These are phyloP conservation scores for Penicillium robsamsonii DNA, from an alignment of 495 filamentous ascomycete species.

Conservation along the genomic window DNA sequence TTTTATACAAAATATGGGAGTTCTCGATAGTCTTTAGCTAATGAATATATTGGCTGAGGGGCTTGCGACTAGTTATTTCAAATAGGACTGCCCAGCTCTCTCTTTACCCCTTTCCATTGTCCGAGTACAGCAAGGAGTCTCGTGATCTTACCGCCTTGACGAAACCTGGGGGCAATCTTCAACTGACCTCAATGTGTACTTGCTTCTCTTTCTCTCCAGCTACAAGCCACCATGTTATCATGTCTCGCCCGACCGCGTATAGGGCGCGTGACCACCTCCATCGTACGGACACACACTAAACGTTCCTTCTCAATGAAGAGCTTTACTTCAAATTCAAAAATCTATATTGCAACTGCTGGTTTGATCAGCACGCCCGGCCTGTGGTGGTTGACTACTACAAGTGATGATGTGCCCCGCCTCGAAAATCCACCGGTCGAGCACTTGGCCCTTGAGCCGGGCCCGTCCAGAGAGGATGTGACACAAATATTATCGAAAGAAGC, in stretches of 20 bases:
- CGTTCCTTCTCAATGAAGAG: slow-evolving; percentile 16
- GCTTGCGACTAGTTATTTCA: background rate
- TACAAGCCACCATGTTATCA: slow-evolving; percentile 2
- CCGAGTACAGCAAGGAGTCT: background rate
- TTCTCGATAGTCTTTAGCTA: background rate
- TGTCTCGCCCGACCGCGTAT: slow-evolving; percentile 14
- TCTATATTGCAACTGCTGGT: slow-evolving; percentile 13
- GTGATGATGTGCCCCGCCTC: slow-evolving; percentile 24
- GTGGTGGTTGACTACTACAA: slow-evolving; percentile 23
- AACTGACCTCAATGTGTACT: background rate
- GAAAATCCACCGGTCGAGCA: slow-evolving; percentile 16
- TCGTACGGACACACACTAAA: slow-evolving; percentile 1
- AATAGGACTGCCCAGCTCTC: background rate
- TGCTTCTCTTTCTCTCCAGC: background rate
- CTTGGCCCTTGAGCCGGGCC: slow-evolving; percentile 13
- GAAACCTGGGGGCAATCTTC: background rate
- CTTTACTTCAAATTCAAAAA: slow-evolving; percentile 12
- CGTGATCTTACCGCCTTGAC: background rate
- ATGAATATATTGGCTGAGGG: background rate
- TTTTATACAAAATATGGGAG: background rate
- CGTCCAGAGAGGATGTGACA: slow-evolving; percentile 27
- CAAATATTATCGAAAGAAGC: slow-evolving; percentile 26
- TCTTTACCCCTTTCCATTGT: background rate
- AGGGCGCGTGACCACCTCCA: slow-evolving; percentile 15
- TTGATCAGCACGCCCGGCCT: slow-evolving; percentile 20